Evolutionary conservation across 371 early-diverging fungal species (phyloP).

Genomic region (Smittium mucronatum): DNA sequence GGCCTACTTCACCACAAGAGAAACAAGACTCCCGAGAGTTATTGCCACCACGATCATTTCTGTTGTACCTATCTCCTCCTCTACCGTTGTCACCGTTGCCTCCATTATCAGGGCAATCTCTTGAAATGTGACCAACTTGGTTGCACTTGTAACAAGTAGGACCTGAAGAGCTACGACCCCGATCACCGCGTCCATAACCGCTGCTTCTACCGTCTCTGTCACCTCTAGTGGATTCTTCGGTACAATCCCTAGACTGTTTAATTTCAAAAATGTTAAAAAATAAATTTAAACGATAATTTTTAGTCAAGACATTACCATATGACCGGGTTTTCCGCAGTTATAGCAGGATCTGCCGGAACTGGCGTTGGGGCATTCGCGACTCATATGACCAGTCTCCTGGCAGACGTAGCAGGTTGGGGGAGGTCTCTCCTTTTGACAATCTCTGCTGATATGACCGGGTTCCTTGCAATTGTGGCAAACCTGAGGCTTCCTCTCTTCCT

Average conservation of each 20-base stretch:
- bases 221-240: not conserved
- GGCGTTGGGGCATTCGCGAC: conserved; percentile 9
- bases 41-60: not conserved
- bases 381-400: conserved; percentile 13
- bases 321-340: conserved; percentile 53
- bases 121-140: conserved; percentile 25
- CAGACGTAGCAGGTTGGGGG: conserved; percentile 16
- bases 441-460: conserved; percentile 24
- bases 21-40: conserved; percentile 31
- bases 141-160: conserved; percentile 46
- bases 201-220: conserved; percentile 7
- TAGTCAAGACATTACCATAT: conserved; percentile 23
- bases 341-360: conserved; percentile 35
- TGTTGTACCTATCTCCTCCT: conserved; percentile 13
- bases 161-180: conserved; percentile 18
- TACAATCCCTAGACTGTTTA: conserved; percentile 20
- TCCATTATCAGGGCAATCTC: conserved; percentile 16
- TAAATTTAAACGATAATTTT: not conserved
- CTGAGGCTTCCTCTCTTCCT: not conserved
- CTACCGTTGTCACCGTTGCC: conserved; percentile 19
- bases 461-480: conserved; percentile 31
- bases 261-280: conserved; percentile 12
- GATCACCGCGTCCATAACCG: conserved; percentile 16
- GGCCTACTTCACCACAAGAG: conserved; percentile 50
- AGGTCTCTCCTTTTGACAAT: conserved; percentile 20